Evolutionary conservation across 2,329 filamentous ascomycete genomes (phyloP).

Genomic region (Claviceps pusilla): DNA sequence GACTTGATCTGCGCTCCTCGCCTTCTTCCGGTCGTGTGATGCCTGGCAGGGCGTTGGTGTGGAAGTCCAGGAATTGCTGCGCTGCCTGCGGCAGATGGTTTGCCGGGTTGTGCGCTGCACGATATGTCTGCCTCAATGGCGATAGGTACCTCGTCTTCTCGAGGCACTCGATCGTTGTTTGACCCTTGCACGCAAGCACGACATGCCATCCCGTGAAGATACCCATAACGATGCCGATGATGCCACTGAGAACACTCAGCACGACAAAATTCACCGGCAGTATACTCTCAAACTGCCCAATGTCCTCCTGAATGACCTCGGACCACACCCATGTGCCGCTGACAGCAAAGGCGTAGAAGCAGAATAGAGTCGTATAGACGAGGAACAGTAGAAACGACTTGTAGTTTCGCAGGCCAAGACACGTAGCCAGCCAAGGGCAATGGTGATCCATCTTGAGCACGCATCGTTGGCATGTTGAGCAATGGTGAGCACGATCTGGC

Average conservation of each 20-base stretch:
- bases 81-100: slow-evolving; percentile 37
- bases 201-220: slow-evolving; percentile 91
- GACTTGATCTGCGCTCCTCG: slow-evolving; percentile 35
- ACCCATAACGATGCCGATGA: slow-evolving; percentile 77
- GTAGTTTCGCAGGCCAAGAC: slow-evolving; percentile 86
- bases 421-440: slow-evolving; percentile 94
- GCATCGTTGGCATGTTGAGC: slow-evolving; percentile 83
- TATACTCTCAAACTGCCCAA: slow-evolving; percentile 56
- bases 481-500: slow-evolving; percentile 92
- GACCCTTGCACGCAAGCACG: slow-evolving; percentile 58
- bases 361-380: slow-evolving; percentile 76
- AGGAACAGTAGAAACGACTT: slow-evolving; percentile 91
- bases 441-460: slow-evolving; percentile 99
- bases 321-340: slow-evolving; percentile 70
- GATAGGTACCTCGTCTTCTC: slow-evolving; percentile 92
- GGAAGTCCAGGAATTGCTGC: slow-evolving; percentile 65
- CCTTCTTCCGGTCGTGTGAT: slow-evolving; percentile 72
- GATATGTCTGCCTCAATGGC: slow-evolving; percentile 56
- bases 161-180: slow-evolving; percentile 91
- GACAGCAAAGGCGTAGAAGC: slow-evolving; percentile 64
- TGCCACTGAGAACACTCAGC: slow-evolving; percentile 70
- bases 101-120: slow-evolving; percentile 41
- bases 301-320: slow-evolving; percentile 59
- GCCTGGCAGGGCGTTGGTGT: slow-evolving; percentile 67
- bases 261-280: slow-evolving; percentile 86